Base-by-base conservation (phyloP, 306 rosid genomes). In the Fagus sylvatica region DNA sequence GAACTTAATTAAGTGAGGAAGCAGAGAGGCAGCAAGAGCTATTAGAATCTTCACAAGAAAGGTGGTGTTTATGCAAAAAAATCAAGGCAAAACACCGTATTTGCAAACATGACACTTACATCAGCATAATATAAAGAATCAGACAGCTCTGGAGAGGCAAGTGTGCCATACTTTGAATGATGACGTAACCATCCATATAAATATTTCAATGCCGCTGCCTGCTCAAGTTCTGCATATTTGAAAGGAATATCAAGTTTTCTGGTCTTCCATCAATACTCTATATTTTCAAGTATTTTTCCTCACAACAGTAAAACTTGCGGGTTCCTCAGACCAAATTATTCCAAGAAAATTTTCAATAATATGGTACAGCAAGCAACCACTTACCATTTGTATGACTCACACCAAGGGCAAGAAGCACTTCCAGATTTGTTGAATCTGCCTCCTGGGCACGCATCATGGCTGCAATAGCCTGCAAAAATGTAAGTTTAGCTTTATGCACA, bases 401-500 rank as follows among this genome's bases (percentile, higher is more conserved):
- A 79, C 99, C 99, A 76, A 95, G 99, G 73, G 99, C 96, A 81
- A 95, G 99, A 88, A 95, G 99, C 88, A 95, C 99, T 87, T 95
- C 99, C 72, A 93, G 84, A 81, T 93, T 93, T 87, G 96, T 86
- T 64, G 99, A 89, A 88, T 95, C 94, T 72, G 95, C 99, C 81
- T 95, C 98, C 64, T 91, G 91, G 6, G 99, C 99, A 28, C 93
- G 96, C 98, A 93, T 91, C 99, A 95, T 95, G 3, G 98, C 99
- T 78, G 99, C 94, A 78, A 95, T 95, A 48, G 99, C 99, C 99
- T 95, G 93, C 76, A 59, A 16, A 76, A 46, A 71, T 56, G 48
- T 49, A 61, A 68, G 53, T 37, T 53, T 2, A 83, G 53, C 28
- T 73, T 70, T 81, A 78, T 74, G 76, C 55, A 57, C 46, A 8